Base-by-base conservation (phyloP, 1,284 basidiomycete genomes). In the Hortiboletus rubellus region DNA sequence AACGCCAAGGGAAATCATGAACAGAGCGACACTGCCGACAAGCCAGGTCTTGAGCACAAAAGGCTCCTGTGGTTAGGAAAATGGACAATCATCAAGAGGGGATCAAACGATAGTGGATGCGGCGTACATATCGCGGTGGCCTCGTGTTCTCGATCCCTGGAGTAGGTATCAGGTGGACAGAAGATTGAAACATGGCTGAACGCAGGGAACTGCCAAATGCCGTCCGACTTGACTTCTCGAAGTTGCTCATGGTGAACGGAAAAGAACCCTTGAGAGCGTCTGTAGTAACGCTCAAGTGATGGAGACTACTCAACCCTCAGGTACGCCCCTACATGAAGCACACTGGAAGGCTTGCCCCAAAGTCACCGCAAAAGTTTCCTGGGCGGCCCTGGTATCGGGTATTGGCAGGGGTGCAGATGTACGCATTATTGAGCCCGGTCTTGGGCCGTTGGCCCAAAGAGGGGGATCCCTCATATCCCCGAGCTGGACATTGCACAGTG, bases 1-100 rank as follows among this genome's bases (percentile, higher is more conserved):
- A 31, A 85, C 65, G 3, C 81, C 86, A 7, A 84, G 47, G 3
- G 59, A 30, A 22, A 84, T 64, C 72, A 83, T 79, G 30, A 80
- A 27, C 3, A 77, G 37, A 31, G 79, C 74, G 9, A 76, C 71
- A 1, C 68, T 72, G 14, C 79, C 51, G 3, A 80, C 75, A 24
- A 82, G 64, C 62, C 77, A 77, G 40, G 79, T 64, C 30, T 70
- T 75, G 63, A 83, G 65, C 7, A 76, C 57, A 3, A 78, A 50
- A 14, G 82, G 79, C 59, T 81, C 76, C 85, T 86, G 63, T 38
- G 10, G 22, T 43, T 12, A 30, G 7, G 4, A 27, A 52, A n/a
- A 24, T 7, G n/a, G 27, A 31, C 3, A 5, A 27, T 47, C 34
- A 22, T 41, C 33, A 54, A 37, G 45, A 48, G 38, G 46, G 34